These are phyloP conservation scores for Dysphania ambrosioides DNA, from an alignment of 148 eudicot species.

Conservation along the genomic window DNA sequence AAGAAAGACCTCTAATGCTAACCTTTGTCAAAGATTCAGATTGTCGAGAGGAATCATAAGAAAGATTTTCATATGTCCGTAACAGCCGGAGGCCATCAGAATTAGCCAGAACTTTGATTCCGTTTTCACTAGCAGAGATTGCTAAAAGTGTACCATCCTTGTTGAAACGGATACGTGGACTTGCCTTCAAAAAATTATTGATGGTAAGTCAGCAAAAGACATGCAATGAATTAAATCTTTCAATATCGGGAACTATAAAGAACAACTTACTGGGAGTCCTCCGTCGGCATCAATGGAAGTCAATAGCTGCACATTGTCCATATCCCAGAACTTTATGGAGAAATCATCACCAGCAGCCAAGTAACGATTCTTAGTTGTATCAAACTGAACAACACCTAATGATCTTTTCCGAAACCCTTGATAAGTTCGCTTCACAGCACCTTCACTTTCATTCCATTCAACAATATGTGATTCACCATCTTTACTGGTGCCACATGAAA, in stretches of 20 bases:
- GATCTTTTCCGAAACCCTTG: conserved; percentile 67
- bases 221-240: not conserved
- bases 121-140: conserved; percentile 71
- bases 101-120: conserved; percentile 76
- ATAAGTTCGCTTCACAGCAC: conserved; percentile 72
- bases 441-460: conserved; percentile 97
- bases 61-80: conserved; percentile 51
- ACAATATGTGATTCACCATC: conserved; percentile 81
- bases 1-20: not conserved
- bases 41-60: conserved; percentile 60
- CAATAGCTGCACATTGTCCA: conserved; percentile 74
- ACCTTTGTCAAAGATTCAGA: conserved; percentile 65
- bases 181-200: conserved; percentile 48
- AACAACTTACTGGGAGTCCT: conserved; percentile 65
- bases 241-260: not conserved
- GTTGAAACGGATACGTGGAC: conserved; percentile 84
- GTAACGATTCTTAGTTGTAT: conserved; percentile 61
- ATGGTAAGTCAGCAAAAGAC: conserved; percentile 11
- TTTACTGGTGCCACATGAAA: conserved; percentile 87
- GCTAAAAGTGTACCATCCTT: conserved; percentile 86
- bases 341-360: conserved; percentile 86
- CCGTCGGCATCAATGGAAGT: conserved; percentile 84
- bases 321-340: conserved; percentile 83
- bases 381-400: conserved; percentile 73
- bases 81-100: conserved; percentile 58